A percentile compares a stretch with the other conserved stretches of the same genome.
Conservation (phyloP, 2,329 filamentous ascomycete genomes). For the Lasiodiplodia sp. region DNA sequence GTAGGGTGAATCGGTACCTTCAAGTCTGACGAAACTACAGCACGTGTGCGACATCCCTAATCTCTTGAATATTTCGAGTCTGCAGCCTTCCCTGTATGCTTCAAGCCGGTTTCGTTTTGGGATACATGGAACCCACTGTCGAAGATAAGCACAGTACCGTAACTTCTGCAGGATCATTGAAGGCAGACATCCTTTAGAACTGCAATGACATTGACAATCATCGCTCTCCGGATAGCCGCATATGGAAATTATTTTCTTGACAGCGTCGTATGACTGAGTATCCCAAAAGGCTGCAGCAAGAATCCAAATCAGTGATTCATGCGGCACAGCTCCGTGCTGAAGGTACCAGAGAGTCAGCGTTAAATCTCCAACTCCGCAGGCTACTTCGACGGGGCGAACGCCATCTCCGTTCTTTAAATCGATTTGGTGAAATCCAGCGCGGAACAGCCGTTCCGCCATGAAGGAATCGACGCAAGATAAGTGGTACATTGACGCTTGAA, state of each 20-base stretch:
- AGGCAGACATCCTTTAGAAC: neutral
- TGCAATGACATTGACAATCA: neutral
- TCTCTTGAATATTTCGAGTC: neutral
- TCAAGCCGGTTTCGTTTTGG: neutral
- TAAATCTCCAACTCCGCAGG: neutral
- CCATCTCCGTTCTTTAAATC: neutral
- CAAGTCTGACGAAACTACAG: no score
- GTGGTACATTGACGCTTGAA: neutral
- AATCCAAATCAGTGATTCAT: neutral
- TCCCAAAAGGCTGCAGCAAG: no score
- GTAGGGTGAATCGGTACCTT: no score
- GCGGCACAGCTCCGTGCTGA: neutral
- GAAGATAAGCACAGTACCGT: neutral
- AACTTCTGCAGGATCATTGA: neutral
- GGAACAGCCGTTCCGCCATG: neutral
- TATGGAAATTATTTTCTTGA: neutral
- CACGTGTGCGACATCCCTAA: neutral
- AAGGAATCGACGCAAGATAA: rapidly evolving
- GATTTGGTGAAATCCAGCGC: neutral
- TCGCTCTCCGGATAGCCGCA: neutral
- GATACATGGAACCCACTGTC: neutral
- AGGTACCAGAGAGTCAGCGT: neutral
- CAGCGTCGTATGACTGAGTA: no score
- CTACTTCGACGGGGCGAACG: neutral
- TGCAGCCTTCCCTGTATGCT: neutral